Percentiles rank a stretch among this genome's conserved stretches.
These are phyloP conservation scores for Colletotrichum sp. DNA, from an alignment of 2,329 filamentous ascomycete species.

Conservation along the genomic window DNA sequence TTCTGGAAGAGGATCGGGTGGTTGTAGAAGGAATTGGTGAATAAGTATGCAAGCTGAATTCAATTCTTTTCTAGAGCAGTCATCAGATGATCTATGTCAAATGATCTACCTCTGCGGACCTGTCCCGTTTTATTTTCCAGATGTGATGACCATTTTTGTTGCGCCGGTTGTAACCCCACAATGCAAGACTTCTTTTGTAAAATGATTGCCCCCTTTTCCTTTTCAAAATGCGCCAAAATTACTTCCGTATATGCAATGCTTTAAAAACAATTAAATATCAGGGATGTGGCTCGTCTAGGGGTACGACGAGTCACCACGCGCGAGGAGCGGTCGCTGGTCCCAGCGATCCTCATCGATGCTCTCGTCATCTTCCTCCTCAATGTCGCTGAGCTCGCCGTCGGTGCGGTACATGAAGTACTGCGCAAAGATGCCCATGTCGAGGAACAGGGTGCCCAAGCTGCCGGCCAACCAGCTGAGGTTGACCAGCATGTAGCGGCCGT, in stretches of 20 bases:
- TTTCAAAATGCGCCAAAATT: not conserved
- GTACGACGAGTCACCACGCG: slow-evolving; percentile 23
- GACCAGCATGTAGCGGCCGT: slow-evolving; percentile 83
- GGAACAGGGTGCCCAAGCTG: slow-evolving; percentile 82
- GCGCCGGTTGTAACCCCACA: not conserved
- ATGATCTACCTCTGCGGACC: not conserved
- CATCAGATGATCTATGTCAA: not conserved
- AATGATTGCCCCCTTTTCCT: not conserved
- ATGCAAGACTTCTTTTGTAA: slow-evolving; percentile 1
- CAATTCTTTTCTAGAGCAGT: not conserved
- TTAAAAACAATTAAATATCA: not conserved
- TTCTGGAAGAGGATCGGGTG: slow-evolving; percentile 43
- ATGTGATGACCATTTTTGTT: not conserved
- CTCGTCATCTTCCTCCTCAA: slow-evolving; percentile 28
- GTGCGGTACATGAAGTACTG: slow-evolving; percentile 88
- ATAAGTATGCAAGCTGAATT: not conserved
- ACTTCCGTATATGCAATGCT: not conserved
- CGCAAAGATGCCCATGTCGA: slow-evolving; percentile 86
- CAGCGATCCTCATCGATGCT: slow-evolving; percentile 36
- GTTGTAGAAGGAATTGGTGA: slow-evolving; percentile 22
- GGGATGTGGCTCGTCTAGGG: not conserved
- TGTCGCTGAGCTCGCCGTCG: slow-evolving; percentile 39
- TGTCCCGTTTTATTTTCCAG: not conserved
- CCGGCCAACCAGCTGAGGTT: slow-evolving; percentile 92
- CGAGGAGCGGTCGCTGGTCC: slow-evolving; percentile 38